Conservation (phyloP, 1,284 basidiomycete genomes). For the Sporisorium exsertum region DNA sequence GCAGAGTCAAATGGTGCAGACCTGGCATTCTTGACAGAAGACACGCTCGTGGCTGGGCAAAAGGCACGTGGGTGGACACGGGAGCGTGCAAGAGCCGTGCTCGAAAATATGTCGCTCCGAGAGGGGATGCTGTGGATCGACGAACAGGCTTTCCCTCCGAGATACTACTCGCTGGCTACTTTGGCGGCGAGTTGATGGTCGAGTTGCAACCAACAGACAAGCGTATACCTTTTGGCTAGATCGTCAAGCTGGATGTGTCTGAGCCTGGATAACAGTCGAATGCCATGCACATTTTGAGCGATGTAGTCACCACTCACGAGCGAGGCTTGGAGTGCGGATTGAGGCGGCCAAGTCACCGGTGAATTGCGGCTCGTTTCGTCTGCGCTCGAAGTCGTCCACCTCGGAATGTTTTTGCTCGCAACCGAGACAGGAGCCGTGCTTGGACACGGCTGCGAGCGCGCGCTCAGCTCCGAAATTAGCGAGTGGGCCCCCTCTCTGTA, state of each 20-base stretch:
- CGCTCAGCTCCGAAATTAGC: not conserved
- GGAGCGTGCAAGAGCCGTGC: slow-evolving; percentile 79
- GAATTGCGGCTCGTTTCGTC: not conserved
- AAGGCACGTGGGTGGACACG: slow-evolving; percentile 78
- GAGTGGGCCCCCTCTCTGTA: not conserved
- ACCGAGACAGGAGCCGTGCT: not conserved
- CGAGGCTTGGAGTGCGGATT: not conserved
- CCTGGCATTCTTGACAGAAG: slow-evolving; percentile 71
- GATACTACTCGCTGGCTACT: slow-evolving; percentile 57
- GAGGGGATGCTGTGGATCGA: slow-evolving; percentile 97
- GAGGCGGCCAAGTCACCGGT: not conserved
- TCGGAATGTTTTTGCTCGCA: not conserved
- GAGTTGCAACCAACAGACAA: not conserved
- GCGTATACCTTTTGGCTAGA: not conserved
- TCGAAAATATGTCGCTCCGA: slow-evolving; percentile 88
- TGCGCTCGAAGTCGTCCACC: too few species aligned
- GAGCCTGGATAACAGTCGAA: not conserved
- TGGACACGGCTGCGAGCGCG: slow-evolving; percentile 2
- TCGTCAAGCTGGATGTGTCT: not conserved
- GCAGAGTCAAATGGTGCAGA: slow-evolving; percentile 18
- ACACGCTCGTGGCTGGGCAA: slow-evolving; percentile 76
- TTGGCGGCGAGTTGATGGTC: slow-evolving; percentile 3
- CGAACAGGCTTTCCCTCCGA: slow-evolving; percentile 75
- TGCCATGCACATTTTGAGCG: too few species aligned
- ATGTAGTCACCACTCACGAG: not conserved